Conservation (phyloP, 176 grass and related monocot species). For the Juncus inflexus region DNA sequence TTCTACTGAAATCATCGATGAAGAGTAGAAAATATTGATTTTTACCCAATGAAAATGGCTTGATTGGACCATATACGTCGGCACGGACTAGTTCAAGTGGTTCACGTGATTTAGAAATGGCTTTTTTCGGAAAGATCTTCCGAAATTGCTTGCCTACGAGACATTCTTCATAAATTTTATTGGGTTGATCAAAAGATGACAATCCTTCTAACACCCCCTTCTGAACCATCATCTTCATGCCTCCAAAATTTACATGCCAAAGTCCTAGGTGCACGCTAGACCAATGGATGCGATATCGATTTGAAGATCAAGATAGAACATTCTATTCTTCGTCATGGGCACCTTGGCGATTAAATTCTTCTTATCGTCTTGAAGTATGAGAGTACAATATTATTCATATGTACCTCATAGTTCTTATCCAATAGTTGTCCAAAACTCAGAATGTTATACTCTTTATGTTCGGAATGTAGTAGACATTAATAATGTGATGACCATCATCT, state of each 20-base stretch:
- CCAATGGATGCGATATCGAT: not conserved
- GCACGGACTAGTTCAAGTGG: slow-evolving; percentile 6
- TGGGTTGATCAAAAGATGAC: not conserved
- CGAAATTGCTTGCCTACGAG: not conserved
- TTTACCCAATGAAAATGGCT: not conserved
- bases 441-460: slow-evolving; percentile 13
- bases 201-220: not conserved
- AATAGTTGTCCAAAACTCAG: slow-evolving; percentile 12
- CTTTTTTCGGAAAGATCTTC: not conserved
- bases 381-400: not conserved
- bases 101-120: not conserved
- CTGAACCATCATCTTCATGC: not conserved
- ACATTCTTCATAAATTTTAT: slow-evolving; percentile 5
- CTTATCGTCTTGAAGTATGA: too few relatives aligned
- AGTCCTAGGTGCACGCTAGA: not conserved
- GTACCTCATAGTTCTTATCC: not conserved
- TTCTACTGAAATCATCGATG: slow-evolving; percentile 22
- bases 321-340: not conserved
- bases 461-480: not conserved
- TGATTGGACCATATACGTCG: slow-evolving; percentile 4
- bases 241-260: slow-evolving; percentile 8
- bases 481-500: too few relatives aligned
- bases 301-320: not conserved
- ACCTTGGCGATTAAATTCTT: slow-evolving; percentile 9
- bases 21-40: slow-evolving; percentile 13